Evolutionary conservation across 2,329 filamentous ascomycete genomes (phyloP), one percentile per base, ranked within the genome.

Genomic region (Arthrinium puccinioides): DNA sequence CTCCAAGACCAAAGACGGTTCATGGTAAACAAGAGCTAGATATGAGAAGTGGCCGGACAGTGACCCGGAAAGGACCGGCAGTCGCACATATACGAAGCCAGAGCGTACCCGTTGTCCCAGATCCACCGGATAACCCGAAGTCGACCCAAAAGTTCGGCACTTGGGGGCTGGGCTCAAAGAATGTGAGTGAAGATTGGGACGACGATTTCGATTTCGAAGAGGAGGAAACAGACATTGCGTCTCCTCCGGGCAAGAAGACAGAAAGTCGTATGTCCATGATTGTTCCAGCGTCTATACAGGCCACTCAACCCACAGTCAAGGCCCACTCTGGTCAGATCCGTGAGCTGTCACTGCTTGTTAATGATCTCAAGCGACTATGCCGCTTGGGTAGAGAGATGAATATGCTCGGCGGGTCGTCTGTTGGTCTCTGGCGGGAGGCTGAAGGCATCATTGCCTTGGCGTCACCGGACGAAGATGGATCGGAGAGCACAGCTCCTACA

Each of bases 401-500:
- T 27, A 72, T 90, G 52, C 59, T 76, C 1, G 63, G 73, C 41
- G 82, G 83, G 6, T 55, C 70, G 6, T 71, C 79, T 16, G 69
- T 70, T 10, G 63, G 66, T 10, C 66, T 85, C 32, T 94, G 85
- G 84, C 77, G 79, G 49, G 85, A 92, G 55, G 86, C 87, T 2
- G 84, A 92, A 56, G 85, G 84, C 11, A 89, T 94, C 61, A 92
- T 94, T 54, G 83, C 85, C 23, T 66, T 94, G n/a, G 87, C 86
- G 31, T 82, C 79, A 2, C 79, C 79, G 2, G 79, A 83, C 43
- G 74, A 78, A 25, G 78, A 83, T 32, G 67, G 74, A 32, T 49
- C 62, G 6, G 63, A 66, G 10, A 57, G 57, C 13, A 46, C 53
- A 26, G 55, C 61, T 10, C 58, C 59, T 6, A 59, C 62, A 20